Evolutionary conservation across 768 basidiomycete genomes (phyloP).

Genomic region (Boletus vermiculosoides): DNA sequence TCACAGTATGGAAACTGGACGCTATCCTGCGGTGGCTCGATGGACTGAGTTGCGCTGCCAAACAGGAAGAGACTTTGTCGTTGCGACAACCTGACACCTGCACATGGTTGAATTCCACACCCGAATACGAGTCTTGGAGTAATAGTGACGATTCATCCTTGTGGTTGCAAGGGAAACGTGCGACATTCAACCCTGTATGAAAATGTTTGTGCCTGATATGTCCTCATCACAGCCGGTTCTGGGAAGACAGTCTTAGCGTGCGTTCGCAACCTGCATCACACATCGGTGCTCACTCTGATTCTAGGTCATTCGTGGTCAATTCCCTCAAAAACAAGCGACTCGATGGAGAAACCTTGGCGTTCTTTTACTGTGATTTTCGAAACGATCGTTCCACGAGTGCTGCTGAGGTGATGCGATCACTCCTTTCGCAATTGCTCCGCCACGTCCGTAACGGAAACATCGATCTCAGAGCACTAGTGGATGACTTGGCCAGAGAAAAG

Average conservation of each 20-base stretch:
- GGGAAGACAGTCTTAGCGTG: conserved; percentile 22
- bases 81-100: conserved; percentile 16
- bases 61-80: conserved; percentile 9
- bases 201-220: neutral
- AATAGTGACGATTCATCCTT: neutral
- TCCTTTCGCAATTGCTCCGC: conserved; percentile 16
- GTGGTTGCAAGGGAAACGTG: conserved; percentile 23
- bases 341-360: neutral
- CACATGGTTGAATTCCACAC: conserved; percentile 4
- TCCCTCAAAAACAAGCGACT: neutral
- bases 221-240: conserved; percentile 9
- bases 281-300: neutral
- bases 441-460: neutral
- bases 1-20: conserved; percentile 7
- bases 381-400: neutral
- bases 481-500: conserved; percentile 1
- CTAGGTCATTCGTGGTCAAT: conserved; percentile 9
- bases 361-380: conserved; percentile 23
- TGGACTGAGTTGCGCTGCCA: conserved; percentile 12
- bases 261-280: neutral
- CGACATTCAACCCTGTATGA: neutral
- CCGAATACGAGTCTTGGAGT: conserved; percentile 8
- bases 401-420: conserved; percentile 12
- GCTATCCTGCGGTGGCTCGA: conserved; percentile 8
- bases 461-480: neutral